phyloP scores from a whole-genome alignment of 2,329 filamentous ascomycete genomes.

The Ilyonectria robusta region DNA sequence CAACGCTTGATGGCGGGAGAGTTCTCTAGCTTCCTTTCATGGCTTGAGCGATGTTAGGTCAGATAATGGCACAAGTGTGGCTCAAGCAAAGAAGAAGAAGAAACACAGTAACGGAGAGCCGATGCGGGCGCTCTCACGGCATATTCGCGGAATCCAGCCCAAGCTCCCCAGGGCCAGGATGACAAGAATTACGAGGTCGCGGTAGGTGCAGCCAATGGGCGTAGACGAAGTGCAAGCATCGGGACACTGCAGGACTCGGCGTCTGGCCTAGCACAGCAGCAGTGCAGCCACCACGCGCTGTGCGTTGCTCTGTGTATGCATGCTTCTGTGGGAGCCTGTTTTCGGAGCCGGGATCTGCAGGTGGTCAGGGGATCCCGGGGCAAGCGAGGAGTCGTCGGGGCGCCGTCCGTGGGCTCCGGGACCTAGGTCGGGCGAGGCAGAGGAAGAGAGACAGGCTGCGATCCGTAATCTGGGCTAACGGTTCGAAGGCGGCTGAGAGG shows the following conservation, averaged over 20 bases:
- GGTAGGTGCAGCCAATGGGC: conserved; percentile 37
- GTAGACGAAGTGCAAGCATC: conserved; percentile 29
- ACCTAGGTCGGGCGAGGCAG: neutral
- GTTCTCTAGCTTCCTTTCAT: conserved; percentile 22
- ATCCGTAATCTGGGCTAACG: neutral
- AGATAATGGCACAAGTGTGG: neutral
- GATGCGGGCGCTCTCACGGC: conserved; percentile 34
- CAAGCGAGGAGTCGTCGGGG: conserved; percentile 4
- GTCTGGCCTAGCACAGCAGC: conserved; percentile 37
- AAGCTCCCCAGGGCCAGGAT: conserved; percentile 10
- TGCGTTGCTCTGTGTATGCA: conserved; percentile 13
- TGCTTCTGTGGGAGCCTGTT: conserved; percentile 43
- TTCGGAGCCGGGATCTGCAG: conserved; percentile 21
- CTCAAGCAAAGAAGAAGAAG: neutral
- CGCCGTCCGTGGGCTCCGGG: conserved; percentile 2
- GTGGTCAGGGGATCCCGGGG: conserved; percentile 15
- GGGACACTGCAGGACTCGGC: conserved; percentile 28
- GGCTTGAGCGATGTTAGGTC: neutral
- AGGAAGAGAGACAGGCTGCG: neutral
- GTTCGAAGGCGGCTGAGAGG: neutral
- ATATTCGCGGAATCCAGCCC: conserved; percentile 28
- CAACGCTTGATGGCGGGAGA: conserved; percentile 1
- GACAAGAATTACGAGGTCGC: conserved; percentile 35
- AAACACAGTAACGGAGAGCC: conserved; percentile 6
- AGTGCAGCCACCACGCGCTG: conserved; percentile 37